A percentile compares a stretch with the other conserved stretches of the same genome.
These are phyloP conservation scores for Pythium oligandrum DNA, from an alignment of 352 stramenopile genomes.

Conservation along the genomic window DNA sequence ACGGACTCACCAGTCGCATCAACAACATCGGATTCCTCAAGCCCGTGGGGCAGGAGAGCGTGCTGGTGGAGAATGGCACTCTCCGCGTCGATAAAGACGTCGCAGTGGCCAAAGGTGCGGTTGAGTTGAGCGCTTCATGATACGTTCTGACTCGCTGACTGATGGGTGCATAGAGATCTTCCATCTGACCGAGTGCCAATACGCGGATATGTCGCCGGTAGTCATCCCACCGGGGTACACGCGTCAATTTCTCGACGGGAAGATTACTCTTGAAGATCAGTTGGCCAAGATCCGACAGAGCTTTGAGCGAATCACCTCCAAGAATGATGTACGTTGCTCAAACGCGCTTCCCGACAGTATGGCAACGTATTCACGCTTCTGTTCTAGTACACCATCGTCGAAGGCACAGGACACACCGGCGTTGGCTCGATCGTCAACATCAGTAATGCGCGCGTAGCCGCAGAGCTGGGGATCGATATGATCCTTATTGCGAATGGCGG, in stretches of 20 bases:
- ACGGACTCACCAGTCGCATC: slow-evolving; percentile 91
- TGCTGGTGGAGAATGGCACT: slow-evolving; percentile 55
- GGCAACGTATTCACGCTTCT: background rate
- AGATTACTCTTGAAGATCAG: slow-evolving; percentile 82
- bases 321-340: slow-evolving; percentile 43
- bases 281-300: slow-evolving; percentile 60
- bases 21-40: slow-evolving; percentile 91
- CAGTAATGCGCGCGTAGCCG: slow-evolving; percentile 94
- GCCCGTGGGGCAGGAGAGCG: slow-evolving; percentile 92
- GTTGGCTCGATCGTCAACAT: slow-evolving; percentile 96
- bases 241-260: slow-evolving; percentile 92
- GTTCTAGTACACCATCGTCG: slow-evolving; percentile 69
- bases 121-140: slow-evolving; percentile 27
- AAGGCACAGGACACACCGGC: slow-evolving; percentile 90
- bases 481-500: slow-evolving; percentile 95
- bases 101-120: slow-evolving; percentile 82
- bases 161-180: slow-evolving; percentile 85
- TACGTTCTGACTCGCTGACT: background rate
- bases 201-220: slow-evolving; percentile 94
- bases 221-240: slow-evolving; percentile 96
- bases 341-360: background rate
- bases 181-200: slow-evolving; percentile 88
- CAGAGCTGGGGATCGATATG: slow-evolving; percentile 91
- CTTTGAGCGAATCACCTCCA: slow-evolving; percentile 55
- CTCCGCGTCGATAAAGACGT: slow-evolving; percentile 91